Percentiles rank a stretch among this genome's conserved stretches.
These are phyloP conservation scores for Russula sp. DNA, from an alignment of 768 basidiomycete species.

Conservation along the genomic window DNA sequence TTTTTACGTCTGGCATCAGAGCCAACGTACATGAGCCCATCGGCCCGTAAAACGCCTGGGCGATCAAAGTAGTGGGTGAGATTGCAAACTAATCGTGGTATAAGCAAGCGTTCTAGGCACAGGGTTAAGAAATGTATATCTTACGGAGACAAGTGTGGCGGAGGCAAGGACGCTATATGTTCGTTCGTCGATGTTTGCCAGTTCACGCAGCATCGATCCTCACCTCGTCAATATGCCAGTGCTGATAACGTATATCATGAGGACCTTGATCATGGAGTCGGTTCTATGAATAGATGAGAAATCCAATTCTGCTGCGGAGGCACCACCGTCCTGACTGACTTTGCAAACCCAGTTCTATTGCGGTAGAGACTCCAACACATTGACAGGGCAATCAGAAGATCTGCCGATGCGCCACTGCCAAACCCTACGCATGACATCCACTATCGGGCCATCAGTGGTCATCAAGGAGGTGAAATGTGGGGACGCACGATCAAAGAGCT, in stretches of 20 bases:
- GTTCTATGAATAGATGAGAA: slow-evolving; percentile 20
- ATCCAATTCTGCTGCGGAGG: background rate
- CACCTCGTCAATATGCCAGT: slow-evolving; percentile 26
- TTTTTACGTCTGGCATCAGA: background rate
- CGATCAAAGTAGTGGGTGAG: slow-evolving; percentile 42
- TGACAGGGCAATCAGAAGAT: slow-evolving; percentile 41
- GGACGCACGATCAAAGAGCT: slow-evolving; percentile 29
- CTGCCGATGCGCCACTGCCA: slow-evolving; percentile 41
- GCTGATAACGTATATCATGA: slow-evolving; percentile 26
- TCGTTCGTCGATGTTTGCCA: background rate
- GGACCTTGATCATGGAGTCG: slow-evolving; percentile 24
- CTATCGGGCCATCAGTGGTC: slow-evolving; percentile 22
- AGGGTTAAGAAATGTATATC: background rate
- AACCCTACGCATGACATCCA: slow-evolving; percentile 44
- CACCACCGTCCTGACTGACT: slow-evolving; percentile 25
- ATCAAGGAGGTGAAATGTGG: background rate
- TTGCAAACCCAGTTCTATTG: slow-evolving; percentile 38
- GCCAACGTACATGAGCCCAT: slow-evolving; percentile 40
- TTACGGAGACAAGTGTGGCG: slow-evolving; percentile 18
- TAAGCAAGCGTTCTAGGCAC: background rate
- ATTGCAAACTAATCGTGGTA: slow-evolving; percentile 14
- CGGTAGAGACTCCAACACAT: slow-evolving; percentile 43
- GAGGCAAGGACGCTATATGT: slow-evolving; percentile 23
- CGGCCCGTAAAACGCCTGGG: slow-evolving; percentile 45
- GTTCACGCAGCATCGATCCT: background rate